Percentiles rank a stretch among this genome's conserved stretches.
These are phyloP conservation scores for Combretum micranthum DNA, from an alignment of 345 rosid genomes.

Conservation along the genomic window DNA sequence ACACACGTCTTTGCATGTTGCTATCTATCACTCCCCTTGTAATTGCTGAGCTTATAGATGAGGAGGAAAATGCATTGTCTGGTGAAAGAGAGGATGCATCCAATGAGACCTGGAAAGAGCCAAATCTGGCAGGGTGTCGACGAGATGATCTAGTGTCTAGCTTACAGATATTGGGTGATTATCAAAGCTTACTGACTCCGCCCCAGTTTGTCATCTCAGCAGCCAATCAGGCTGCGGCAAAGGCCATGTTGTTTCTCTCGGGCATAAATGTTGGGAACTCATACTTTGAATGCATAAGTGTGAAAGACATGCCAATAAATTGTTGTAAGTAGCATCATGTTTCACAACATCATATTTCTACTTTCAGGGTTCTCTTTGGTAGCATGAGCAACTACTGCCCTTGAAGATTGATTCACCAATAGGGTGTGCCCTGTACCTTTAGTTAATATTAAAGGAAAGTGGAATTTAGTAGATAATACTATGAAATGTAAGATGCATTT, in stretches of 20 bases:
- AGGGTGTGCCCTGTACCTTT: neutral
- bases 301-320: constrained; percentile 75
- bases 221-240: constrained; percentile 91
- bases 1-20: constrained; percentile 83
- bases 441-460: no score
- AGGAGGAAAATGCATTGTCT: constrained; percentile 45
- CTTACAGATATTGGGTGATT: constrained; percentile 80
- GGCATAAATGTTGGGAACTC: constrained; percentile 54
- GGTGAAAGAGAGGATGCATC: constrained; percentile 23
- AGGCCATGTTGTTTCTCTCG: constrained; percentile 69
- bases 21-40: constrained; percentile 72
- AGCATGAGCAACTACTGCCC: no score
- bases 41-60: constrained; percentile 78
- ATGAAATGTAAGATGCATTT: no score
- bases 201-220: constrained; percentile 68
- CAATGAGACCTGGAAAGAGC: constrained; percentile 26
- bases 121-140: constrained; percentile 24
- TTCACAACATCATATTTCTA: constrained; percentile 4
- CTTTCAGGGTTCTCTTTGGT: neutral
- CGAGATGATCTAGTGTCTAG: constrained; percentile 58
- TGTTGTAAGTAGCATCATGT: constrained; percentile 48
- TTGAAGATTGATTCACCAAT: neutral
- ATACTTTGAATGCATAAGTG: constrained; percentile 58
- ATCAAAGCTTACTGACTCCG: constrained; percentile 76
- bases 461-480: no score